phyloP scores from a whole-genome alignment of 768 basidiomycete genomes.

The Mycena latifolia region DNA sequence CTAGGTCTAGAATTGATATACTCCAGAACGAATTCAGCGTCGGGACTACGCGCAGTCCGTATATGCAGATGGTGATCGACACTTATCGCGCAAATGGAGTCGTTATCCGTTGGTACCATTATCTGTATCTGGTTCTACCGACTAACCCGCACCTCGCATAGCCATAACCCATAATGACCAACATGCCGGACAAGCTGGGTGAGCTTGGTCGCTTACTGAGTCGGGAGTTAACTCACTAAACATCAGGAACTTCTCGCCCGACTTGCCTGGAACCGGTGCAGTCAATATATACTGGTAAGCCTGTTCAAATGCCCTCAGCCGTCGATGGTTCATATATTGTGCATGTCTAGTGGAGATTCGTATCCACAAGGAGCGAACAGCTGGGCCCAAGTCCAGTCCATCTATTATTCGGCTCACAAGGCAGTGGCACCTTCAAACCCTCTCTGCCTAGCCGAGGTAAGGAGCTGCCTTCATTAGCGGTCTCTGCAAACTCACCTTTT shows the following conservation, averaged over 20 bases:
- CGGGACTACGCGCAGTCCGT: slow-evolving; percentile 55
- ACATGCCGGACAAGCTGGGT: slow-evolving; percentile 58
- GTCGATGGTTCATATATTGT: not conserved
- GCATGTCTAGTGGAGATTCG: slow-evolving; percentile 57
- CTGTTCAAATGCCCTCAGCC: not conserved
- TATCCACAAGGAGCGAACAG: slow-evolving; percentile 62
- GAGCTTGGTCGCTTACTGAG: not conserved
- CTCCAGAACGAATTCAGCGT: slow-evolving; percentile 61
- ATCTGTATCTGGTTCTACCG: not conserved
- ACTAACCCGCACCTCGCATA: slow-evolving; percentile 30
- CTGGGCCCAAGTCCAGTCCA: slow-evolving; percentile 63
- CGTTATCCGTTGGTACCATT: slow-evolving; percentile 55
- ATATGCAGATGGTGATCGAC: slow-evolving; percentile 65
- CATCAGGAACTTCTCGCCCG: slow-evolving; percentile 59
- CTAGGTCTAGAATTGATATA: not conserved
- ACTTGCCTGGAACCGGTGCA: slow-evolving; percentile 54
- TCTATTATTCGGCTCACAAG: slow-evolving; percentile 60
- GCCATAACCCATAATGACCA: slow-evolving; percentile 65
- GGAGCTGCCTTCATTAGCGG: not conserved
- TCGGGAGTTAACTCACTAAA: not conserved
- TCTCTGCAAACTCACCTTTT: not conserved
- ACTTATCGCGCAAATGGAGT: slow-evolving; percentile 59
- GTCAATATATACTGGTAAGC: slow-evolving; percentile 64
- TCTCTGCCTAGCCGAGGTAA: slow-evolving; percentile 64
- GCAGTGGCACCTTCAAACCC: slow-evolving; percentile 59